Percentiles rank a stretch among this genome's conserved stretches.
These are phyloP conservation scores for Penicillium canescens DNA, from an alignment of 495 filamentous ascomycete species.

Conservation along the genomic window DNA sequence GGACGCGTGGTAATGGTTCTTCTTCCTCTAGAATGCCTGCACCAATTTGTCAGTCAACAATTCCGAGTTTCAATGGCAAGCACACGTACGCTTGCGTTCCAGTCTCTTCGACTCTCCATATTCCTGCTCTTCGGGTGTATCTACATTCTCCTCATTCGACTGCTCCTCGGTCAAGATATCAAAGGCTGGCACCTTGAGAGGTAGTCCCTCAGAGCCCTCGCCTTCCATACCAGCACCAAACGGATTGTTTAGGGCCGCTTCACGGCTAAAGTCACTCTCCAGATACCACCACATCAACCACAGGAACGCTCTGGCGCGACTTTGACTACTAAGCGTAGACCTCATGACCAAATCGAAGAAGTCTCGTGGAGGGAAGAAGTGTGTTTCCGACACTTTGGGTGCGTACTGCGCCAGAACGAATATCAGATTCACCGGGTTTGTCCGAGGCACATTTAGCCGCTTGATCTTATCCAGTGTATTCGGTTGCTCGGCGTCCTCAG, in stretches of 20 bases:
- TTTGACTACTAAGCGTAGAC: constrained; percentile 75
- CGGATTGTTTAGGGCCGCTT: constrained; percentile 83
- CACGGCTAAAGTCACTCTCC: constrained; percentile 88
- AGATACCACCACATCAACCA: constrained; percentile 99
- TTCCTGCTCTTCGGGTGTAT: constrained; percentile 78
- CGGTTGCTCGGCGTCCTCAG: constrained; percentile 88
- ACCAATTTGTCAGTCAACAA: constrained; percentile 7
- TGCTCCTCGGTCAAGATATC: constrained; percentile 74
- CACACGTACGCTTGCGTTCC: constrained; percentile 70
- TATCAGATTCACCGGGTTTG: constrained; percentile 95
- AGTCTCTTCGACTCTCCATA: constrained; percentile 84
- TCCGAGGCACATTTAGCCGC: constrained; percentile 66
- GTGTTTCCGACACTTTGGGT: constrained; percentile 85
- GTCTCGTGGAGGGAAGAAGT: constrained; percentile 82
- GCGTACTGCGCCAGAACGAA: constrained; percentile 93
- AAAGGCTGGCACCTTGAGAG: constrained; percentile 80
- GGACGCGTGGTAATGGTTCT: constrained; percentile 55
- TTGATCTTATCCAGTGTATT: constrained; percentile 83
- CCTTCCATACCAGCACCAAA: constrained; percentile 76
- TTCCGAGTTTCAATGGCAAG: neutral
- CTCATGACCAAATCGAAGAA: constrained; percentile 98
- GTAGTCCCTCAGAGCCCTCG: constrained; percentile 60
- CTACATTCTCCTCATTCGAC: constrained; percentile 83
- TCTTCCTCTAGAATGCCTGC: constrained; percentile 62
- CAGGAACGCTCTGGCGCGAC: constrained; percentile 84